Evolutionary conservation across 371 early-diverging fungal species (phyloP), one percentile per base, ranked within the genome.

Genomic region (Mucor racemosus): DNA sequence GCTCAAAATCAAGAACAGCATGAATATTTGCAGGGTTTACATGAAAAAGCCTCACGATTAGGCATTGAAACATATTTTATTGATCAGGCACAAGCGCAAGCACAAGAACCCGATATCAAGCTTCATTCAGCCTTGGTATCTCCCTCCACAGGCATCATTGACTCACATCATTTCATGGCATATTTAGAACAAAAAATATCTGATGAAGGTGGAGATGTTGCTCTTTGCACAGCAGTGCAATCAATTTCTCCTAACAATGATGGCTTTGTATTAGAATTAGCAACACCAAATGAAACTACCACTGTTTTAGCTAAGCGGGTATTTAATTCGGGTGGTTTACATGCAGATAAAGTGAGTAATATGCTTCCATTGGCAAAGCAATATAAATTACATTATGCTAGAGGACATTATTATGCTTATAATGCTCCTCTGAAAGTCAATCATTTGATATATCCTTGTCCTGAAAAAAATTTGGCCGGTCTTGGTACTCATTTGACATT

Each of bases 401-500:
- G 92, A 65, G 96, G 96, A 0, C 86, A 87, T 65, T 96, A 96
- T 69, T 95, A 87, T 73, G 42, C 63, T 5, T 58, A 57, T 19
- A 68, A 76, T 4, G 78, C 76, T 5, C 72, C 14, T 15, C 58
- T 11, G 9, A 60, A 60, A 7, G 86, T 91, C 3, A 76, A 81
- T 14, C 88, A 89, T 31, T 80, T 96, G n/a, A 86, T 96, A 10
- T 96, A 96, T 68, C 96, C 96, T 5, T 85, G 91, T 5, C 96
- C 96, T 0, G 91, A 90, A 65, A 82, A 79, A 60, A 86, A 94
- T 56, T 65, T 94, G 53, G 82, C 84, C 4, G 80, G 89, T 11
- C 81, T 95, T 7, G 96, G 96, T 33, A 88, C 92, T 5, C 96
- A 96, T 70, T 79, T 92, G 35, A 96, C 95, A 0, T 64, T 96